phyloP scores from a whole-genome alignment of 1,139 yeast genomes.

The Sporopachydermia cereana region DNA sequence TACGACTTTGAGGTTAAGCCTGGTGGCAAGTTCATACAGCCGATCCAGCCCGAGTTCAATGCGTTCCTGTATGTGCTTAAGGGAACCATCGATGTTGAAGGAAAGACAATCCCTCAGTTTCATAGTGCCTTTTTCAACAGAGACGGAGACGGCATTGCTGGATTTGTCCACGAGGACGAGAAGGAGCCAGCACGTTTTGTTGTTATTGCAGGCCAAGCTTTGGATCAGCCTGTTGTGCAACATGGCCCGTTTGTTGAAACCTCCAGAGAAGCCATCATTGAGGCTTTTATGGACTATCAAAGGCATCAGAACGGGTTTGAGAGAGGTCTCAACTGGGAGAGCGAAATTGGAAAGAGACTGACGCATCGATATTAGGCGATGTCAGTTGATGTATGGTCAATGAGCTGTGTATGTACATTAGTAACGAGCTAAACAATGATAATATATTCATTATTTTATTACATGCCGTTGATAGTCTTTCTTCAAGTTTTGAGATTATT shows the following conservation, averaged over 20 bases:
- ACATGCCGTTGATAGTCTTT: no score
- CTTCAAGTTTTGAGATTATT: no score
- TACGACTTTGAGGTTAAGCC: constrained; percentile 58
- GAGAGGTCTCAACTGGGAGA: constrained; percentile 53
- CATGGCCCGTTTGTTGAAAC: constrained; percentile 87
- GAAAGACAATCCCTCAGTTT: constrained; percentile 32
- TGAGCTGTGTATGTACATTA: no score
- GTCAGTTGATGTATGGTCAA: no score
- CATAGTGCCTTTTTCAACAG: constrained; percentile 52
- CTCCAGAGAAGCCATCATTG: constrained; percentile 44
- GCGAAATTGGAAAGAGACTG: constrained; percentile 39
- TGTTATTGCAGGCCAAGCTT: constrained; percentile 63
- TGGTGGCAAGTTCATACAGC: constrained; percentile 57
- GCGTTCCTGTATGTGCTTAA: constrained; percentile 58
- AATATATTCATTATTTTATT: no score
- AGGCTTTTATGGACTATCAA: constrained; percentile 66
- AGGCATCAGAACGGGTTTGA: constrained; percentile 63
- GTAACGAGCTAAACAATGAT: no score
- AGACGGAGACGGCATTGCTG: constrained; percentile 49
- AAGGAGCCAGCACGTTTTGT: constrained; percentile 41
- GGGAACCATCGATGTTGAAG: constrained; percentile 48
- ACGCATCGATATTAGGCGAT: neutral
- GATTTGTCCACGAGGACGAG: constrained; percentile 23
- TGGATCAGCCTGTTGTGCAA: constrained; percentile 72
- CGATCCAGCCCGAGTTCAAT: constrained; percentile 51